Conservation (phyloP, 169 alveolate species). For the Plasmodium gaboni region DNA sequence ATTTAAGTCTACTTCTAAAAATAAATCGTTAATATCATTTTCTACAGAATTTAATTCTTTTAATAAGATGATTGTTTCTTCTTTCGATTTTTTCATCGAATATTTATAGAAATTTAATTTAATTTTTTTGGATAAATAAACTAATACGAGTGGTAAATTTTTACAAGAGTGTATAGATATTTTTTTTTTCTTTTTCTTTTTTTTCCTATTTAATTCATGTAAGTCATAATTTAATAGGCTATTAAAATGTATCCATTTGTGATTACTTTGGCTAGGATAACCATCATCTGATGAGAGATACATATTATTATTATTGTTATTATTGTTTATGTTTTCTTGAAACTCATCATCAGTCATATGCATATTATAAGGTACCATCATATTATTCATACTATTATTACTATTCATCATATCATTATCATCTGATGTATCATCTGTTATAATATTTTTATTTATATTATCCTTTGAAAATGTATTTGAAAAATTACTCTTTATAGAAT, state of each 20-base stretch:
- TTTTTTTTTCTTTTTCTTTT: slow-evolving; percentile 63
- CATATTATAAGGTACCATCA: neutral
- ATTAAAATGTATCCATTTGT: slow-evolving; percentile 61
- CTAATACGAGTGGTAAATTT: slow-evolving; percentile 37
- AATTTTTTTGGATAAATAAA: slow-evolving; percentile 63
- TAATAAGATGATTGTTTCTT: slow-evolving; percentile 61
- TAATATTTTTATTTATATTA: neutral
- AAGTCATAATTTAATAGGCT: slow-evolving; percentile 41
- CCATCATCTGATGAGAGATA: slow-evolving; percentile 46
- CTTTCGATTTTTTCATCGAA: slow-evolving; percentile 71
- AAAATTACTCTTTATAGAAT: slow-evolving; percentile 42
- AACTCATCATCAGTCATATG: neutral
- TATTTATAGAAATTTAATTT: slow-evolving; percentile 72
- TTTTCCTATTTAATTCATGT: slow-evolving; percentile 9
- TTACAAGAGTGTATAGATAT: slow-evolving; percentile 37
- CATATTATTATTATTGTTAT: slow-evolving; percentile 12
- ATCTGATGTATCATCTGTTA: slow-evolving; percentile 10
- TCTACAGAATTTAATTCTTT: slow-evolving; percentile 64
- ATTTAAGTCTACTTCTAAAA: slow-evolving; percentile 61
- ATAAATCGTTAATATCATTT: slow-evolving; percentile 64
- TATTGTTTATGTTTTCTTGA: no score
- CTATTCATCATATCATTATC: slow-evolving; percentile 24
- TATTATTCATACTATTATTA: slow-evolving; percentile 21
- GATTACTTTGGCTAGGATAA: slow-evolving; percentile 1
- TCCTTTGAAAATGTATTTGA: slow-evolving; percentile 16